phyloP scores from a whole-genome alignment of 2,329 filamentous ascomycete genomes.

The Cucurbitaria berberidis region DNA sequence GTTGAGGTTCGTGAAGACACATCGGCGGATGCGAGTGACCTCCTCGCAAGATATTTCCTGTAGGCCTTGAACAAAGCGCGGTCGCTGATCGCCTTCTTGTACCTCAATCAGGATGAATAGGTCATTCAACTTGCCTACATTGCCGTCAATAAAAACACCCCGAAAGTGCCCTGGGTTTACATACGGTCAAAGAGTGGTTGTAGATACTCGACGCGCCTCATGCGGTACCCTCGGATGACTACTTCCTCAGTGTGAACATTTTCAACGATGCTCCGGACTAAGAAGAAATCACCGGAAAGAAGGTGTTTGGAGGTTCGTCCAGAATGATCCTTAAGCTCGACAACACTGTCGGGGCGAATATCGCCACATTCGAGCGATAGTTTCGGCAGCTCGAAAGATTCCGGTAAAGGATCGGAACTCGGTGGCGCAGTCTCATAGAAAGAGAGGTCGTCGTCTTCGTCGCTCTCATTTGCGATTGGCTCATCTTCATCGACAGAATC shows the following conservation, averaged over 20 bases:
- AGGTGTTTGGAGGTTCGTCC: neutral
- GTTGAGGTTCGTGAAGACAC: conserved; percentile 3
- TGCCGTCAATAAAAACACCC: neutral
- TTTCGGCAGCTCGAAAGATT: neutral
- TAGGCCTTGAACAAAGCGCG: conserved; percentile 2
- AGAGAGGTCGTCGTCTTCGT: neutral
- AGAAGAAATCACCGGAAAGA: conserved; percentile 31
- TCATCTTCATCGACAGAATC: neutral
- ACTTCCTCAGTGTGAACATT: conserved; percentile 23
- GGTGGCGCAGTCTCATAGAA: neutral
- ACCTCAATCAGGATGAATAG: conserved; percentile 7
- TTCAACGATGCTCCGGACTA: conserved; percentile 23
- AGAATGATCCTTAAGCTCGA: conserved; percentile 22
- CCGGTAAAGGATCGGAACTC: neutral
- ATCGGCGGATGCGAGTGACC: neutral
- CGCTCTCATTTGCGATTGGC: neutral
- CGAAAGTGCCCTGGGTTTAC: neutral
- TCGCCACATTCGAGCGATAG: neutral
- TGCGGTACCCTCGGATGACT: conserved; percentile 23
- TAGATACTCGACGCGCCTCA: conserved; percentile 26
- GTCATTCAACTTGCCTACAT: conserved; percentile 22
- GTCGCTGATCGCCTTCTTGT: conserved; percentile 1
- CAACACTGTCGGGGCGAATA: conserved; percentile 9
- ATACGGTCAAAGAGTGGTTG: conserved; percentile 25
- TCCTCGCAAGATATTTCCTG: conserved; percentile 3